Conservation (phyloP, 495 filamentous ascomycete genomes). For the Podospora anserina region DNA sequence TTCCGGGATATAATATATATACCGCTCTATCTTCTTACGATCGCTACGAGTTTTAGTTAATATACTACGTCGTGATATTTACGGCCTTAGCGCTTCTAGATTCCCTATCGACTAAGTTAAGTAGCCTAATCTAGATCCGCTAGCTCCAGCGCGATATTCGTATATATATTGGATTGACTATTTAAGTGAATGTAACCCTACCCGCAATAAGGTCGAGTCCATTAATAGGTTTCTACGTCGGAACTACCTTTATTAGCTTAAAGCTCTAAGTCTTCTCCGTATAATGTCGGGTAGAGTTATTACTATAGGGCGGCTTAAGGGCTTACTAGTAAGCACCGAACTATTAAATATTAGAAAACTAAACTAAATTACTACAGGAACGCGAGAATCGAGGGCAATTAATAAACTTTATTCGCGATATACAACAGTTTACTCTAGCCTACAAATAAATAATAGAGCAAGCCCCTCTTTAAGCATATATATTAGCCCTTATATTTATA, state of each 20-base stretch:
- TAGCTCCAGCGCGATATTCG: no score
- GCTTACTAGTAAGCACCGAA: constrained; percentile 21
- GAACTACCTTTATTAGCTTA: no score
- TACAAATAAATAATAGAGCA: constrained; percentile 27
- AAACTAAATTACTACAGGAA: constrained; percentile 11
- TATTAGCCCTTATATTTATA: constrained; percentile 5
- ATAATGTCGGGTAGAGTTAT: constrained; percentile 24
- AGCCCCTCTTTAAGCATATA: constrained; percentile 20
- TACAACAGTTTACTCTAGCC: constrained; percentile 30
- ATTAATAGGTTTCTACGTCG: no score
- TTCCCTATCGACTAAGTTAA: no score
- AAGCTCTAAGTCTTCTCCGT: constrained; percentile 33
- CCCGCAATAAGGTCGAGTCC: no score
- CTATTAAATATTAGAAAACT: background rate
- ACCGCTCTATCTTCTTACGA: background rate
- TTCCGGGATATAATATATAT: background rate
- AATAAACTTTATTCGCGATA: constrained; percentile 19
- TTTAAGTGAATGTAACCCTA: no score
- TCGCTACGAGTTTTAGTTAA: background rate
- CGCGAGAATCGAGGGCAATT: constrained; percentile 4
- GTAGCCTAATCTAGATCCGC: no score
- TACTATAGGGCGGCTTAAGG: constrained; percentile 22
- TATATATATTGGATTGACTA: no score
- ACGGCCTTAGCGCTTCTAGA: no score
- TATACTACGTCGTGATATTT: no score